Conservation (phyloP, 345 rosid genomes). For the Rhodomyrtus tomentosa region DNA sequence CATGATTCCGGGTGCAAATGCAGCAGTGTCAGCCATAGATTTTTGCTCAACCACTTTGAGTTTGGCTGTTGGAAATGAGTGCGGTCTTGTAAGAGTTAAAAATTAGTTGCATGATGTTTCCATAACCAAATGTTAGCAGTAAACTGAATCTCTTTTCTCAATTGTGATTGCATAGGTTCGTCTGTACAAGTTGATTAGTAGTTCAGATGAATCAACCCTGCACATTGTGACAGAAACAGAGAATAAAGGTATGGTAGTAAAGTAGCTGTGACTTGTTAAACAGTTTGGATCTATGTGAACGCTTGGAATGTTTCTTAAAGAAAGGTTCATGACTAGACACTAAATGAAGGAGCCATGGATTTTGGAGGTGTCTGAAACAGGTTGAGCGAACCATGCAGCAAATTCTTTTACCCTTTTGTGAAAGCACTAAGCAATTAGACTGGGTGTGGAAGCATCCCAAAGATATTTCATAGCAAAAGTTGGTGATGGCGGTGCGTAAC, state of each 20-base stretch:
- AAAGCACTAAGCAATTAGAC: neutral
- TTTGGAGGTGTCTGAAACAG: neutral
- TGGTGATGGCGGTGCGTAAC: neutral
- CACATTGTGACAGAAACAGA: constrained; percentile 46
- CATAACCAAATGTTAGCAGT: neutral
- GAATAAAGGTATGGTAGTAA: constrained; percentile 39
- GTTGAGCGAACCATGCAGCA: neutral
- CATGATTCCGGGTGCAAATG: constrained; percentile 19
- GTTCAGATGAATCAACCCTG: constrained; percentile 30
- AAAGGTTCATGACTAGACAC: neutral
- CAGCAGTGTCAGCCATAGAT: constrained; percentile 52
- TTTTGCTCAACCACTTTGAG: constrained; percentile 43
- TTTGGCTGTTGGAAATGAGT: constrained; percentile 59
- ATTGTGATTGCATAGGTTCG: constrained; percentile 40
- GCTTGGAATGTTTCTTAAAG: neutral
- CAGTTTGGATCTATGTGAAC: neutral
- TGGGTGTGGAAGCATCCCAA: neutral
- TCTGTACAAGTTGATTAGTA: constrained; percentile 38
- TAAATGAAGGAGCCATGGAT: neutral
- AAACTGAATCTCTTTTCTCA: constrained; percentile 8
- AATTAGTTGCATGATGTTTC: neutral
- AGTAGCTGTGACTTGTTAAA: neutral
- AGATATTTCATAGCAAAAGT: neutral
- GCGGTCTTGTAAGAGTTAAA: constrained; percentile 57
- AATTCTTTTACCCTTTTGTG: neutral